These are phyloP conservation scores for Pterocarpus macrocarpus DNA, from an alignment of 306 rosid species.

Conservation along the genomic window DNA sequence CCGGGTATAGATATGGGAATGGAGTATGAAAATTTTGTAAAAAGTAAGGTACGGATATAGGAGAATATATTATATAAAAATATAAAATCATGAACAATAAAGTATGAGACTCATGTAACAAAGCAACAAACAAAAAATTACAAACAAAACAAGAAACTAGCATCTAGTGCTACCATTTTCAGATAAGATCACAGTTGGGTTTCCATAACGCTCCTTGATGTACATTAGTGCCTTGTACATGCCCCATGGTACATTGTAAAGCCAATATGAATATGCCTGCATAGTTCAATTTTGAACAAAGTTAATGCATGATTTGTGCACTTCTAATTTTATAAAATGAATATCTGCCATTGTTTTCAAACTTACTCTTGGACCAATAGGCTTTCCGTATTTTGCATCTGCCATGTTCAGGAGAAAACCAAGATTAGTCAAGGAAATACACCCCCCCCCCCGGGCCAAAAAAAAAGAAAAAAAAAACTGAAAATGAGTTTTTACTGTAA, in stretches of 20 bases:
- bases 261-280: constrained; percentile 89
- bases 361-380: constrained; percentile 84
- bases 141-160: constrained; percentile 14
- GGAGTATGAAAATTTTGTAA: too few relatives aligned
- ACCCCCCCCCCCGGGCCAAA: not conserved
- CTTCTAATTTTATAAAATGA: not conserved
- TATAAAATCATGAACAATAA: too few relatives aligned
- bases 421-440: constrained; percentile 11
- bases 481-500: not conserved
- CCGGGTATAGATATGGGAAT: too few relatives aligned
- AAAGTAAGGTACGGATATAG: too few relatives aligned
- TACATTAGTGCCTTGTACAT: constrained; percentile 79
- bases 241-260: constrained; percentile 98
- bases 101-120: not conserved
- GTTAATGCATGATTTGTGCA: constrained; percentile 28
- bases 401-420: constrained; percentile 44
- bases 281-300: constrained; percentile 29
- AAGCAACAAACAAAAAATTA: not conserved
- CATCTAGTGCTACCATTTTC: constrained; percentile 72
- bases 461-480: not conserved
- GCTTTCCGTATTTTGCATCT: constrained; percentile 83
- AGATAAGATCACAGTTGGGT: constrained; percentile 79
- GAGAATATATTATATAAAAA: too few relatives aligned
- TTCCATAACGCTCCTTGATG: constrained; percentile 79
- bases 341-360: constrained; percentile 3